Evolutionary conservation across 2,329 filamentous ascomycete species (phyloP).

Genomic region (Lachnellula cervina): DNA sequence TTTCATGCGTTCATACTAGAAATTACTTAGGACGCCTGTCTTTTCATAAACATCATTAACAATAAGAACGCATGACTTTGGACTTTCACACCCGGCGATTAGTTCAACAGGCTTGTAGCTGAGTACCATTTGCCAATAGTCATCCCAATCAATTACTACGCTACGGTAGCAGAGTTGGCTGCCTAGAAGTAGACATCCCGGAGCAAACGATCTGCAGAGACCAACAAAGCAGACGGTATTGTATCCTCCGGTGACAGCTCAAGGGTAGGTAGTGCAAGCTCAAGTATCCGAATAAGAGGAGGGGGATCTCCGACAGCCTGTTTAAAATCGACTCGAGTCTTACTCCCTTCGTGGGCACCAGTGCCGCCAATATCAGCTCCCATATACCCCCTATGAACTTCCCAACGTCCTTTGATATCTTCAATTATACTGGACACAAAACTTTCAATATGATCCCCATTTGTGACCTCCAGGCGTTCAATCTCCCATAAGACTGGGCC

Average conservation of each 20-base stretch:
- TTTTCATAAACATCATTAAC: too few relatives aligned
- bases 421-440: slow-evolving; percentile 1
- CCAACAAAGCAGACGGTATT: background rate
- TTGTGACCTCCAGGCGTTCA: background rate
- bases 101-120: background rate
- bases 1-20: too few relatives aligned
- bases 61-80: too few relatives aligned
- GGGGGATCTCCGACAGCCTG: background rate
- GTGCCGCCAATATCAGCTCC: slow-evolving; percentile 1
- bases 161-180: background rate
- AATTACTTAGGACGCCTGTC: too few relatives aligned
- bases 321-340: background rate
- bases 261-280: slow-evolving; percentile 6
- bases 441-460: slow-evolving; percentile 3
- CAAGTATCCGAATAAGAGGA: slow-evolving; percentile 1
- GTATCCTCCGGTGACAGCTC: background rate
- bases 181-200: background rate
- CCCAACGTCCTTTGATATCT: slow-evolving; percentile 5
- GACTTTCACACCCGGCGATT: too few relatives aligned
- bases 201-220: background rate
- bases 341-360: background rate
- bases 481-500: background rate
- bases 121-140: background rate
- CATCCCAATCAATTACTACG: background rate
- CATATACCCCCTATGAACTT: background rate